Conservation (phyloP, 73 alveolate genomes). For the Paramecium primaurelia region DNA sequence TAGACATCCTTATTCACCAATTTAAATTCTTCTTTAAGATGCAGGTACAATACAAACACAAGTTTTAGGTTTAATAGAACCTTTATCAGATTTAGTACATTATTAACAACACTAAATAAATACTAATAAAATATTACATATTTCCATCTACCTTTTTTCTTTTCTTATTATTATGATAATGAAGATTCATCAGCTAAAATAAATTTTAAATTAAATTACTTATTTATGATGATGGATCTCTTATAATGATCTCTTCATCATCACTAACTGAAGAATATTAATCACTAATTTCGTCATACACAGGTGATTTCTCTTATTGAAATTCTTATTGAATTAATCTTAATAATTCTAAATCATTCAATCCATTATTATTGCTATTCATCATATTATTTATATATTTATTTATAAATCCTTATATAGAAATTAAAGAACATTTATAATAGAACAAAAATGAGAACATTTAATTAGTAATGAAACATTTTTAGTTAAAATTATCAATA, state of each 20-base stretch:
- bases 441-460: neutral
- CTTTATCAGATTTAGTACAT: slow-evolving; percentile 50
- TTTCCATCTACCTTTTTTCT: slow-evolving; percentile 26
- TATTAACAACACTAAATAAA: slow-evolving; percentile 1
- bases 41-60: slow-evolving; percentile 52
- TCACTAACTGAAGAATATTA: neutral
- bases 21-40: slow-evolving; percentile 28
- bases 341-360: neutral
- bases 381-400: neutral
- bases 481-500: neutral
- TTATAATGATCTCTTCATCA: neutral
- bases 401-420: neutral
- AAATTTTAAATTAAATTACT: neutral
- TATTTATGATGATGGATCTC: neutral
- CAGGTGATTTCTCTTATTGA: neutral
- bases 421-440: neutral
- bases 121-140: neutral
- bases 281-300: neutral
- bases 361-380: neutral
- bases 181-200: slow-evolving; percentile 15
- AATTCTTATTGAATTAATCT: neutral
- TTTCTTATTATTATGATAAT: neutral
- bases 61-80: slow-evolving; percentile 35
- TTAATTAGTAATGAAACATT: neutral
- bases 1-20: slow-evolving; percentile 37